Evolutionary conservation across 2,329 filamentous ascomycete genomes (phyloP).

Genomic region (Beauveria scarabaeidicola): DNA sequence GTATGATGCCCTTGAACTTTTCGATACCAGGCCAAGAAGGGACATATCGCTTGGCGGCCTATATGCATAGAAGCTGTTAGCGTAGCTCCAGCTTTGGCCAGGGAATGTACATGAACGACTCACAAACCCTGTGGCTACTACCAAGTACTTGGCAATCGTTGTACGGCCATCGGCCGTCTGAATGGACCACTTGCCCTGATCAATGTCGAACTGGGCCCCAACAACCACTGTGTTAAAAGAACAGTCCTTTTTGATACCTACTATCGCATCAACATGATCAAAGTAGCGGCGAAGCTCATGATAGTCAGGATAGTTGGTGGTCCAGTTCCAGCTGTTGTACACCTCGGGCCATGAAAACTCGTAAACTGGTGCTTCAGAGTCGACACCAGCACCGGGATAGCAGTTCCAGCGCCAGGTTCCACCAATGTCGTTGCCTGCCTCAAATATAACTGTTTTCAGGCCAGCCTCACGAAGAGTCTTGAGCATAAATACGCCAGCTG

Average conservation of each 20-base stretch:
- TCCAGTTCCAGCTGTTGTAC: conserved; percentile 44
- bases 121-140: conserved; percentile 35
- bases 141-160: conserved; percentile 36
- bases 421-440: conserved; percentile 36
- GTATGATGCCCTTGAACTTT: conserved; percentile 45
- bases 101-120: neutral
- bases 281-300: conserved; percentile 45
- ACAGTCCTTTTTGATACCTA: conserved; percentile 41
- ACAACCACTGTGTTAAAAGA: conserved; percentile 42
- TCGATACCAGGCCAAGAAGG: conserved; percentile 47
- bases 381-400: conserved; percentile 40
- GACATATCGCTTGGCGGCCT: conserved; percentile 45
- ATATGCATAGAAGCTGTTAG: conserved; percentile 10
- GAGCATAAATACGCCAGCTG: conserved; percentile 31
- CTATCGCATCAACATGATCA: conserved; percentile 42
- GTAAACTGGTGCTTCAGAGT: conserved; percentile 37
- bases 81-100: no score
- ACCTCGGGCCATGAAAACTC: conserved; percentile 37
- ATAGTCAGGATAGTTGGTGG: conserved; percentile 35
- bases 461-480: conserved; percentile 38
- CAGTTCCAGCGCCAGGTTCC: conserved; percentile 44
- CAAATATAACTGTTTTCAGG: conserved; percentile 34
- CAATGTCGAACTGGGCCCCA: conserved; percentile 36
- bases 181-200: conserved; percentile 34
- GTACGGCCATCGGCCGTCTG: conserved; percentile 36